phyloP scores from a whole-genome alignment of 176 grass and related monocot genomes.

The Oryza australiensis region DNA sequence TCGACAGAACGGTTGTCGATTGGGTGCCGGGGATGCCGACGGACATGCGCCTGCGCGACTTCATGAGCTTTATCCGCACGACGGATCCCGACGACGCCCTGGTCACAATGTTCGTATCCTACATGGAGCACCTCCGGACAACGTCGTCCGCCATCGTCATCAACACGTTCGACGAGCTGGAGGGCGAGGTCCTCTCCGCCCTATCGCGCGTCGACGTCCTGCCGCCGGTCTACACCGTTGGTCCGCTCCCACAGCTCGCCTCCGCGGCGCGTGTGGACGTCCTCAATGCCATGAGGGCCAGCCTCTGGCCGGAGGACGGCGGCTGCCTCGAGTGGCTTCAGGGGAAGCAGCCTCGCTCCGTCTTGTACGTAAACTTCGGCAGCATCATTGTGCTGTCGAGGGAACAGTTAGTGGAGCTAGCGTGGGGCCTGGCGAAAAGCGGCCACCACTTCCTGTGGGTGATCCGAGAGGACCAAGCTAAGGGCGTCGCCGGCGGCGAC shows the following conservation, averaged over 20 bases:
- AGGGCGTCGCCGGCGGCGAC: too few relatives aligned
- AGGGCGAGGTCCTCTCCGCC: background rate
- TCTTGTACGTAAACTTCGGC: too few relatives aligned
- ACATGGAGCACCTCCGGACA: background rate
- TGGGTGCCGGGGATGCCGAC: slow-evolving; percentile 26
- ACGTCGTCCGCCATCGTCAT: slow-evolving; percentile 15
- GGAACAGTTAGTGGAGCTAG: too few relatives aligned
- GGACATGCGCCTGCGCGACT: slow-evolving; percentile 20
- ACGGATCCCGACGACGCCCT: slow-evolving; percentile 12
- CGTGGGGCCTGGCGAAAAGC: too few relatives aligned
- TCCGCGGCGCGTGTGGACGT: too few relatives aligned
- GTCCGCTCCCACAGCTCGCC: slow-evolving; percentile 13
- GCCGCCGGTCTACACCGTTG: slow-evolving; percentile 23
- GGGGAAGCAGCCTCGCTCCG: too few relatives aligned
- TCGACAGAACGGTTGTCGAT: slow-evolving; percentile 13
- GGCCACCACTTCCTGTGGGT: too few relatives aligned
- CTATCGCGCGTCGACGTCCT: background rate
- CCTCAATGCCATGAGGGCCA: too few relatives aligned
- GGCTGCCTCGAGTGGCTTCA: too few relatives aligned
- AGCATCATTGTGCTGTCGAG: too few relatives aligned
- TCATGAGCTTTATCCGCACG: slow-evolving; percentile 18
- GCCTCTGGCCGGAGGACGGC: too few relatives aligned
- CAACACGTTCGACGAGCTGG: slow-evolving; percentile 36
- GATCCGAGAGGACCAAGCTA: too few relatives aligned
- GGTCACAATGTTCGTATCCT: background rate